These are phyloP conservation scores for Coniochaeta ligniaria DNA, from an alignment of 2,329 filamentous ascomycete genomes.

Conservation along the genomic window DNA sequence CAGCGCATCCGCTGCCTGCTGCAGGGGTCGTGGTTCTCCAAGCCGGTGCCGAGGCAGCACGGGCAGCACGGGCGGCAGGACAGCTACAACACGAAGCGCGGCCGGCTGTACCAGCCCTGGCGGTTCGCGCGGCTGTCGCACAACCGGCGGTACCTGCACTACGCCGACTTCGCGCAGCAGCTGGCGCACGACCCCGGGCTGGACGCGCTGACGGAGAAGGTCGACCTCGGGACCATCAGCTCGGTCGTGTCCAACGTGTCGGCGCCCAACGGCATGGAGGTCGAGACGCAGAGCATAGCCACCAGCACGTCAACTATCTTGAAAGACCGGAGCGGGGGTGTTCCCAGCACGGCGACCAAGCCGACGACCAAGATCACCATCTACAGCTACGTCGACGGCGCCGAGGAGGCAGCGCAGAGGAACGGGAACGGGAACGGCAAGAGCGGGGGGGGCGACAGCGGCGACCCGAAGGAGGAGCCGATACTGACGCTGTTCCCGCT, in stretches of 20 bases:
- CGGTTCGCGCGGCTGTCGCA: constrained; percentile 84
- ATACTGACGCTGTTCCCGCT: constrained; percentile 78
- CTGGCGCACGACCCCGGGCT: constrained; percentile 60
- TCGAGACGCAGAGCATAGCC: constrained; percentile 27
- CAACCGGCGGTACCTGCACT: constrained; percentile 85
- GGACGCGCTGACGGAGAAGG: constrained; percentile 68
- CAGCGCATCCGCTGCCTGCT: constrained; percentile 87
- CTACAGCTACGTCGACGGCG: constrained; percentile 58
- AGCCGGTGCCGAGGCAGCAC: constrained; percentile 26
- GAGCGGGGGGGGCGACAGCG: background rate
- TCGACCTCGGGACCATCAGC: constrained; percentile 81
- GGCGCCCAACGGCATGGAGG: constrained; percentile 46
- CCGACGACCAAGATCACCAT: constrained; percentile 85
- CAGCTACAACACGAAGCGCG: constrained; percentile 26
- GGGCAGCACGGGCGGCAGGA: constrained; percentile 31
- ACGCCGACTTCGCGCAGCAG: constrained; percentile 71
- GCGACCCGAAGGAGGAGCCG: constrained; percentile 55
- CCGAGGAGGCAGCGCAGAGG: background rate
- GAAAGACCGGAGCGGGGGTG: constrained; percentile 8
- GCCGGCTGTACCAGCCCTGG: constrained; percentile 49
- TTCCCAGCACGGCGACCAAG: constrained; percentile 20
- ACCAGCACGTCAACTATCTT: constrained; percentile 29
- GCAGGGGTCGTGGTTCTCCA: constrained; percentile 79
- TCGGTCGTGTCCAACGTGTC: constrained; percentile 93
- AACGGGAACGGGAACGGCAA: constrained; percentile 8